Base-by-base conservation (phyloP, 164 flowering plant genomes). In the Tetracentron sinense region DNA sequence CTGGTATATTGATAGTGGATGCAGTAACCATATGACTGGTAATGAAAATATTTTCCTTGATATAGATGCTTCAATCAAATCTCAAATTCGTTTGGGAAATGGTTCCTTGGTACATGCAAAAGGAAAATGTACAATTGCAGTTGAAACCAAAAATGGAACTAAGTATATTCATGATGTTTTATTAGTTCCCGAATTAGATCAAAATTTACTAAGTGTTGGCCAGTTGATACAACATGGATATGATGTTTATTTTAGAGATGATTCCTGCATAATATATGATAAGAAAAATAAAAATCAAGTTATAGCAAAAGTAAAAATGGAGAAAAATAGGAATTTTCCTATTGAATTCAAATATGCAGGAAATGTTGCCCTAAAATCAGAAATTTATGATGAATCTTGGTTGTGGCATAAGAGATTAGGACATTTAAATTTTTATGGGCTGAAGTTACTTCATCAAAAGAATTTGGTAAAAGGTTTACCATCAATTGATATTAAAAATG, bases 151-250 rank as follows among this genome's bases (percentile, higher is more conserved):
- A 21, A 6, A 49, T n/a, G 16, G 51, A 22, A 42, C 31, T 3
- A 60, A 22, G 7, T 60, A n/a, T 46, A 60, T 44, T 7, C 20
- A 20, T 23, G 52, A 60, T 60, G 63, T 60, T 3, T 44, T 60
- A 25, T 17, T 23, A 6, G 52, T 60, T 44, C 63, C 63, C 0
- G 21, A 44, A 14, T 42, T 60, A 7, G 20, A 14, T 1, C 20
- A 33, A 44, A 47, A 42, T 42, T 46, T 60, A n/a, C n/a, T n/a
- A n/a, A n/a, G n/a, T n/a, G n/a, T n/a, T n/a, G n/a, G n/a, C n/a
- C n/a, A n/a, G n/a, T n/a, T n/a, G n/a, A n/a, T n/a, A n/a, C n/a
- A n/a, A n/a, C n/a, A n/a, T n/a, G n/a, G n/a, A n/a, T n/a, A n/a
- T n/a, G n/a, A n/a, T n/a, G n/a, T n/a, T n/a, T n/a, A n/a, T n/a